Conservation (phyloP, 2,329 filamentous ascomycete species). For the Penicillium decumbens region DNA sequence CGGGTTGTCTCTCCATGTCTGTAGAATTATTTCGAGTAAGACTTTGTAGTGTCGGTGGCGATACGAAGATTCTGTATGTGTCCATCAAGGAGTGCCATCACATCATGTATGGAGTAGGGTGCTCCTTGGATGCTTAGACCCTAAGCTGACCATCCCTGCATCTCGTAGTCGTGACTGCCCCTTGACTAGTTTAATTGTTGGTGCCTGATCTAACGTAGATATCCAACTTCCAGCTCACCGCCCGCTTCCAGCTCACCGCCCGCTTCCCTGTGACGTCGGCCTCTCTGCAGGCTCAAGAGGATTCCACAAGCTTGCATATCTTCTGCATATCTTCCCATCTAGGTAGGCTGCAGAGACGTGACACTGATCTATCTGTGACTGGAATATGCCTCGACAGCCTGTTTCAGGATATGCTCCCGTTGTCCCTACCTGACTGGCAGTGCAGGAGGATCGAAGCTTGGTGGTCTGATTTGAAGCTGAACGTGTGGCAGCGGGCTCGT, state of each 20-base stretch:
- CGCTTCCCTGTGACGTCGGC: conserved; percentile 21
- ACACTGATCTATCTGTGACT: background rate
- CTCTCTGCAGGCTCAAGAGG: conserved; percentile 9
- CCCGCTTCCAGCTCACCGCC: conserved; percentile 11
- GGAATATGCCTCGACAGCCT: conserved; percentile 10
- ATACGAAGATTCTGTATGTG: no score
- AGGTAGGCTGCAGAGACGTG: background rate
- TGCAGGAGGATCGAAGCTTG: conserved; percentile 27
- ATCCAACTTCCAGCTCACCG: conserved; percentile 6
- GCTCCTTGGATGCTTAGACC: no score
- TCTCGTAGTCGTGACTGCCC: background rate
- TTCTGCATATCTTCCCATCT: background rate
- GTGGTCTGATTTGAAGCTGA: conserved; percentile 24
- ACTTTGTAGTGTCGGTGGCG: no score
- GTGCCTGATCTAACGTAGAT: conserved; percentile 6
- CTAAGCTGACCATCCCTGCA: background rate
- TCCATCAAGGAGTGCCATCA: background rate
- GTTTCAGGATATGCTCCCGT: conserved; percentile 26
- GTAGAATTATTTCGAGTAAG: no score
- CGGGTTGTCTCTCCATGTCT: background rate
- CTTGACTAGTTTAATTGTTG: background rate
- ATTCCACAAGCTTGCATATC: background rate
- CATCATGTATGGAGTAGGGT: background rate
- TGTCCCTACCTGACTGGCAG: conserved; percentile 19
- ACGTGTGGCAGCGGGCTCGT: conserved; percentile 11